Percentiles rank a stretch among this genome's conserved stretches.
These are phyloP conservation scores for Moesziomyces globuligerus DNA, from an alignment of 1,284 basidiomycete species.

Conservation along the genomic window DNA sequence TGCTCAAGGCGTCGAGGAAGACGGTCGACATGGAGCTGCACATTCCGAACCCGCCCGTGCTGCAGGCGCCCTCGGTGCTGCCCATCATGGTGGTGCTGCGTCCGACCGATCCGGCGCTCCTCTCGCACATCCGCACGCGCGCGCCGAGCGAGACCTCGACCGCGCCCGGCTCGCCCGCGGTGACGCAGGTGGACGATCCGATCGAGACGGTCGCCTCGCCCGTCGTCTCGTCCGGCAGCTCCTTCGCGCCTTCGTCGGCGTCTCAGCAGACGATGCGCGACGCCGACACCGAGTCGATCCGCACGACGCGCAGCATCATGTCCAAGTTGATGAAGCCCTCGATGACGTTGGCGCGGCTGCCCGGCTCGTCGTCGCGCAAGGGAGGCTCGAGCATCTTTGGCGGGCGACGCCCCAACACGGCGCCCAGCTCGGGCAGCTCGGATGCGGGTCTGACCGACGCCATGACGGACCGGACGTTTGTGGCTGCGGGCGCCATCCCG, in stretches of 20 bases:
- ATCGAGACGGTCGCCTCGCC: slow-evolving; percentile 33
- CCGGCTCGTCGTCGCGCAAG: slow-evolving; percentile 17
- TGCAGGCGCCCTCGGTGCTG: slow-evolving; percentile 56
- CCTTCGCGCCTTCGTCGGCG: slow-evolving; percentile 5
- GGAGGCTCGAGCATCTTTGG: slow-evolving; percentile 45
- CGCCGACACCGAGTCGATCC: slow-evolving; percentile 42
- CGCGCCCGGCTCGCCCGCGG: slow-evolving; percentile 35
- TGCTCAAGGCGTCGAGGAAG: slow-evolving; percentile 45
- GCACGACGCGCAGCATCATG: slow-evolving; percentile 46
- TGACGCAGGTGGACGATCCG: slow-evolving; percentile 27
- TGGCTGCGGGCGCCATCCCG: slow-evolving; percentile 22
- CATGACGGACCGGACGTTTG: slow-evolving; percentile 40
- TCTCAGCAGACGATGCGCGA: slow-evolving; percentile 16
- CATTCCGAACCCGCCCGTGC: slow-evolving; percentile 36
- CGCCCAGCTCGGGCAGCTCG: slow-evolving; percentile 48
- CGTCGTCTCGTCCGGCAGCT: slow-evolving; percentile 1
- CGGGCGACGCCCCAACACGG: slow-evolving; percentile 50
- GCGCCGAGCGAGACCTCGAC: slow-evolving; percentile 39
- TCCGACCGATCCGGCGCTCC: slow-evolving; percentile 53
- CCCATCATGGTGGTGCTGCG: slow-evolving; percentile 59
- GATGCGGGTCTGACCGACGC: slow-evolving; percentile 37
- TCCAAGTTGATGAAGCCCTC: slow-evolving; percentile 45
- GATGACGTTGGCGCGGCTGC: slow-evolving; percentile 23
- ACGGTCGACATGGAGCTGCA: slow-evolving; percentile 58
- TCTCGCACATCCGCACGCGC: slow-evolving; percentile 34